A percentile compares a stretch with the other conserved stretches of the same genome.
Evolutionary conservation across 2,329 filamentous ascomycete species (phyloP).

Genomic region (Neophaeococcomyces mojaviensis): DNA sequence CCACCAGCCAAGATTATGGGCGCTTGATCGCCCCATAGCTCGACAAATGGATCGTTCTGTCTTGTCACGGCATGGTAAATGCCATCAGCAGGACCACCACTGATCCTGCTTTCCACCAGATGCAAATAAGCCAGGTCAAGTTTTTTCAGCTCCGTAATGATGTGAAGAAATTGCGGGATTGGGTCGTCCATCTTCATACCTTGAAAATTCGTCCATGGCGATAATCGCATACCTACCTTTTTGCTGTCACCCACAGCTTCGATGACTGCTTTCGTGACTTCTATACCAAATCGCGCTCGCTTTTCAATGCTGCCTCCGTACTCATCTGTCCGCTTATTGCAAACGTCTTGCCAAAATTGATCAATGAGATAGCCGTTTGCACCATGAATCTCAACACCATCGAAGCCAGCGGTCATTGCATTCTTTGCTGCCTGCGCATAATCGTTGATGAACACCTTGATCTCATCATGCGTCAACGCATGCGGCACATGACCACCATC

Average conservation of each 20-base stretch:
- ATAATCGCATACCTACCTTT: conserved; percentile 40
- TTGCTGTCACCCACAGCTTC: conserved; percentile 37
- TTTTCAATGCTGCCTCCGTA: conserved; percentile 47
- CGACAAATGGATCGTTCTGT: conserved; percentile 8
- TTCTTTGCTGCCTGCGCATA: conserved; percentile 42
- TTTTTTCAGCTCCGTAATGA: conserved; percentile 45
- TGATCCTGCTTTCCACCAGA: conserved; percentile 51
- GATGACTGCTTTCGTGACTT: conserved; percentile 40
- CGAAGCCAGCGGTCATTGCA: conserved; percentile 50
- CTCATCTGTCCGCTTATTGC: conserved; percentile 42
- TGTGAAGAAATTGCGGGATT: conserved; percentile 54
- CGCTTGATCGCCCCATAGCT: conserved; percentile 35
- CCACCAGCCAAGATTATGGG: conserved; percentile 47
- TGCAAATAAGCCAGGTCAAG: conserved; percentile 54
- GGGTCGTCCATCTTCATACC: conserved; percentile 55
- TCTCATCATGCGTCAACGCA: conserved; percentile 34
- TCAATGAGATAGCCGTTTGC: conserved; percentile 45
- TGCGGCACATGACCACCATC: conserved; percentile 20
- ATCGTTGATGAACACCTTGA: conserved; percentile 34
- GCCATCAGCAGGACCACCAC: conserved; percentile 2
- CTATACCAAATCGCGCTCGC: conserved; percentile 47
- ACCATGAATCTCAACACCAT: conserved; percentile 48
- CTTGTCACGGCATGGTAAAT: conserved; percentile 1
- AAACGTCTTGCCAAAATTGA: conserved; percentile 41
- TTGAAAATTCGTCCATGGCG: conserved; percentile 35